Conservation (phyloP, 345 rosid genomes). For the Gossypium rotundifolium region DNA sequence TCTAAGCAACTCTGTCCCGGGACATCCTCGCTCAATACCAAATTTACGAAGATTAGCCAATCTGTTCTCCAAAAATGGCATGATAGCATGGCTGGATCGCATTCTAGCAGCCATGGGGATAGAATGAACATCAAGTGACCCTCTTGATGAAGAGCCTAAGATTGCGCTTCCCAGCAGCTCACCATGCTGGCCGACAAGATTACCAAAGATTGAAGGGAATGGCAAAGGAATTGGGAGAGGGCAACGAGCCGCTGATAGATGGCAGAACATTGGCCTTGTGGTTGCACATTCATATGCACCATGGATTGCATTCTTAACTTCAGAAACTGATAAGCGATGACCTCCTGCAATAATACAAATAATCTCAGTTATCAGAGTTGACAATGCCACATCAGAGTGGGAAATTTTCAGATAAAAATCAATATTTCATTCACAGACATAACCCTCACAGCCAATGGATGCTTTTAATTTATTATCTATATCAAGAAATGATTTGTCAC, state of each 20-base stretch:
- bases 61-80: conserved; percentile 66
- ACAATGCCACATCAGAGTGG: not conserved
- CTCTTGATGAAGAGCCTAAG: conserved; percentile 36
- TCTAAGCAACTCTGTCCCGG: conserved; percentile 56
- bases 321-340: conserved; percentile 44
- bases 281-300: conserved; percentile 37
- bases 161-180: conserved; percentile 59
- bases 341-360: conserved; percentile 34
- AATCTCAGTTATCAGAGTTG: not conserved
- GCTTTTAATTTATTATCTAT: not conserved
- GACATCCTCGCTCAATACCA: conserved; percentile 58
- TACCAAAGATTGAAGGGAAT: conserved; percentile 80
- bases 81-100: conserved; percentile 56
- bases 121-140: conserved; percentile 73
- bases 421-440: not conserved
- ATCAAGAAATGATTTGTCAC: not conserved
- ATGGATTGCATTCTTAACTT: conserved; percentile 53
- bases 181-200: conserved; percentile 56
- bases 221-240: conserved; percentile 94
- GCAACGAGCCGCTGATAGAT: conserved; percentile 55
- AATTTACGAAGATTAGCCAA: conserved; percentile 45
- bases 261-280: conserved; percentile 55
- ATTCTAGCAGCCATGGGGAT: conserved; percentile 68
- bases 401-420: conserved; percentile 1
- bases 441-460: not conserved